Conservation (phyloP, 305 asterid genomes). For the Solanum hybrid region DNA sequence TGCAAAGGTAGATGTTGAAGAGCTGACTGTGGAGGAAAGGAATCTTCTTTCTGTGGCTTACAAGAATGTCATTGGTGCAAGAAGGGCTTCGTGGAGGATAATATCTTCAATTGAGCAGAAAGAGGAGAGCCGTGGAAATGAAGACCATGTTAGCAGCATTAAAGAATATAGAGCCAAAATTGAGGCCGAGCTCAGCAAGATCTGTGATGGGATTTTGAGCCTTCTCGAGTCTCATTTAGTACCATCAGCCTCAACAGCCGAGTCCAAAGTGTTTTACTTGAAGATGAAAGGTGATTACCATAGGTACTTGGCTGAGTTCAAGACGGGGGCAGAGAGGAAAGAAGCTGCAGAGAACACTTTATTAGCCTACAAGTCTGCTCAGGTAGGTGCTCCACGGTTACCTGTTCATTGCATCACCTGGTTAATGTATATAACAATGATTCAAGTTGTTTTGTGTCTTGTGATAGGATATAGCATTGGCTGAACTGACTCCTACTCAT, state of each 20-base stretch:
- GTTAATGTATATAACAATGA: background rate
- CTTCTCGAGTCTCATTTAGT: slow-evolving; percentile 43
- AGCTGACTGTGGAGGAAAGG: slow-evolving; percentile 49
- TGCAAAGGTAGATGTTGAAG: slow-evolving; percentile 35
- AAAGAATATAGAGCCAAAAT: slow-evolving; percentile 46
- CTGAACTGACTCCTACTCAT: slow-evolving; percentile 59
- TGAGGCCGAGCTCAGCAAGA: slow-evolving; percentile 49
- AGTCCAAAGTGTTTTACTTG: slow-evolving; percentile 53
- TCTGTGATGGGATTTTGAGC: slow-evolving; percentile 47
- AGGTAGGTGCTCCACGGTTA: slow-evolving; percentile 16
- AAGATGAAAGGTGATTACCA: slow-evolving; percentile 57
- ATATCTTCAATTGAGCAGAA: slow-evolving; percentile 31
- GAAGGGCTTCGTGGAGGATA: slow-evolving; percentile 57
- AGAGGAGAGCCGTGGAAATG: slow-evolving; percentile 38
- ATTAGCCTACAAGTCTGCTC: slow-evolving; percentile 53
- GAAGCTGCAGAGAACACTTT: slow-evolving; percentile 53
- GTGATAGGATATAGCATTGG: slow-evolving; percentile 48
- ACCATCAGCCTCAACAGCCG: slow-evolving; percentile 41
- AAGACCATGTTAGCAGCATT: slow-evolving; percentile 33
- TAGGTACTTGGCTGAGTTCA: slow-evolving; percentile 51
- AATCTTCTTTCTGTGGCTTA: slow-evolving; percentile 52
- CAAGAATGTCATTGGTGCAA: slow-evolving; percentile 56
- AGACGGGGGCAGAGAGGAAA: slow-evolving; percentile 43
- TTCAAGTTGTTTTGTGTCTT: background rate
- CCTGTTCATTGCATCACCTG: background rate